Evolutionary conservation across 164 flowering plant species (phyloP), one percentile per base, ranked within the genome.

Genomic region (Berberis thunbergii): DNA sequence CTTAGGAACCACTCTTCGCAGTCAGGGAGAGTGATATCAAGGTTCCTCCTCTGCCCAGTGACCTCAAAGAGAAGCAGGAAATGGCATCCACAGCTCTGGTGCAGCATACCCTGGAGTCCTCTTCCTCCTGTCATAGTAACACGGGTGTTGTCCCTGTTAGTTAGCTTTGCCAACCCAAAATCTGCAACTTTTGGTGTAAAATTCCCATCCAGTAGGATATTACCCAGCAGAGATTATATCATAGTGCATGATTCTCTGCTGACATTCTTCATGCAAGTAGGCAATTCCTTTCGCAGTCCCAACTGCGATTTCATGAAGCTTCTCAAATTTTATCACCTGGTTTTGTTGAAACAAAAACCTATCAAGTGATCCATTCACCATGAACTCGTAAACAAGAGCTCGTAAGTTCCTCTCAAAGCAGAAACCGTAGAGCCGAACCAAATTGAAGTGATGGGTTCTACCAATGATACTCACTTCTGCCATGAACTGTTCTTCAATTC

Each of bases 281-380:
- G 71, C 52, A 6, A 72, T 68, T 8, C 72, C 75, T 42, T 68
- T 63, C 3, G 68, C 75, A 2, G 69, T 64, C 10, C 72, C 75
- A 39, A 72, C 58, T 9, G 67, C 70, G 11, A 73, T 69, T 45
- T 65, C 67, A 7, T 38, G 45, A 52, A 69, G 70, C 58, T 62
- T 62, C 38, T 65, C 73, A 41, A 60, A 73, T 48, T 38, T 60
- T 41, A 69, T 46, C 0, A 7, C 49, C 46, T 6, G 45, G 9
- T 61, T 62, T 7, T 50, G 54, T 13, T 45, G 45, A 57, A 69
- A 72, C 50, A 76, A 63, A 60, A 45, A 56, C 13, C 46, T 41
- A 57, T 73, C 72, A 2, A 73, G 72, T 26, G 79, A 73, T 2
- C 80, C 77, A n/a, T 63, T 73, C 46, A n/a, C 59, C 69, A 65